Evolutionary conservation across 1,139 yeast species (phyloP).

Genomic region (Pichia sp.): DNA sequence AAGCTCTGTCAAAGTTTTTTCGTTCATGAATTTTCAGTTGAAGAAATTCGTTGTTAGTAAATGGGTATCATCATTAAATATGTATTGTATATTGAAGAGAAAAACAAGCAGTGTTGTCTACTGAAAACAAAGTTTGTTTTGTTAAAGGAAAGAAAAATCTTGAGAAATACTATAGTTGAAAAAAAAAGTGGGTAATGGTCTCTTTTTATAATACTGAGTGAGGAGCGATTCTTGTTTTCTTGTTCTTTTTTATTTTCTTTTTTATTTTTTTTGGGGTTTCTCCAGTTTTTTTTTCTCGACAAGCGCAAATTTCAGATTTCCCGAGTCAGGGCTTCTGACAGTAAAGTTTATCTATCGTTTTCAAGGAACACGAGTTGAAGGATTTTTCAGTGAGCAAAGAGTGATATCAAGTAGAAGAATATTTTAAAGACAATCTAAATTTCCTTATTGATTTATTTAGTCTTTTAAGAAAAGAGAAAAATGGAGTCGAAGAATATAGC

Average conservation of each 20-base stretch:
- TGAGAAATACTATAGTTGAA: no score
- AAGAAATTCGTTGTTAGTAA: slow-evolving; percentile 48
- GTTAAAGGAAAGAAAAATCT: not conserved
- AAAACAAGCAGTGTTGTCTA: not conserved
- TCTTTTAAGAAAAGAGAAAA: no score
- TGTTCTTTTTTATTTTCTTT: not conserved
- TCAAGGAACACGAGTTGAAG: no score
- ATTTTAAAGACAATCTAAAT: no score
- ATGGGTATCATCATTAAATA: slow-evolving; percentile 24
- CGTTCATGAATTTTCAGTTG: slow-evolving; percentile 56
- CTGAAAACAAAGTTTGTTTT: not conserved
- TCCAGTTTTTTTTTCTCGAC: not conserved
- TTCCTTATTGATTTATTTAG: no score
- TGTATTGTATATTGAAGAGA: not conserved
- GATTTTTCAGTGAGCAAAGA: no score
- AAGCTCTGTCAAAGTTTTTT: slow-evolving; percentile 56
- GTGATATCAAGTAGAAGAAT: no score
- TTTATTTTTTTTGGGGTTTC: not conserved
- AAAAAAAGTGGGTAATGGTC: not conserved
- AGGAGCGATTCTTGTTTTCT: no score
- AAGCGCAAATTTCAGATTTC: no score
- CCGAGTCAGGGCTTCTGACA: no score
- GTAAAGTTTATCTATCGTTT: no score
- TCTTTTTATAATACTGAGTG: not conserved
- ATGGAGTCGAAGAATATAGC: not conserved